Percentiles rank a stretch among this genome's conserved stretches.
Evolutionary conservation across 768 basidiomycete species (phyloP).

Genomic region (Lanmaoa pseudosensibilis): DNA sequence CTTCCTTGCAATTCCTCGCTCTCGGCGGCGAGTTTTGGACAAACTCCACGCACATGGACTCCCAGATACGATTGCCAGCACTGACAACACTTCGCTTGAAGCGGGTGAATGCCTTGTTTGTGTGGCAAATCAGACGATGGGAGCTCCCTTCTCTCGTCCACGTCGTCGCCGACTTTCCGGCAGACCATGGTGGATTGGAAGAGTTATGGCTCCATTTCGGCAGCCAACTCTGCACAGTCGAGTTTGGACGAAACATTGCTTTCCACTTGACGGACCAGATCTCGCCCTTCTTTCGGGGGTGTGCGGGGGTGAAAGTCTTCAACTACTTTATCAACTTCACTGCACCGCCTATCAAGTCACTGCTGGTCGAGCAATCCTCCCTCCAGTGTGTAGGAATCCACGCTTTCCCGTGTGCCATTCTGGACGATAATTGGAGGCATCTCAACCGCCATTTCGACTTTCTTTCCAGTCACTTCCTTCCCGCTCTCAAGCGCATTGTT

Average conservation of each 20-base stretch:
- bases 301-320: constrained; percentile 47
- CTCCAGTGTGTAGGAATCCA: constrained; percentile 53
- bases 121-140: constrained; percentile 52
- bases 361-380: constrained; percentile 28
- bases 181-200: constrained; percentile 38
- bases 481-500: constrained; percentile 44
- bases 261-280: constrained; percentile 54
- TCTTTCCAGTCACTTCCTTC: constrained; percentile 42
- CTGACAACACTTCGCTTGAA: constrained; percentile 56
- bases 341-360: constrained; percentile 15
- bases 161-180: constrained; percentile 52
- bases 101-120: constrained; percentile 48
- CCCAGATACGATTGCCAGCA: constrained; percentile 40
- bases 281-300: constrained; percentile 44
- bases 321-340: constrained; percentile 61
- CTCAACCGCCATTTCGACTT: constrained; percentile 45
- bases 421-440: constrained; percentile 36
- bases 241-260: constrained; percentile 56
- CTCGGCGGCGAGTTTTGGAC: constrained; percentile 47
- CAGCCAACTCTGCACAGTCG: constrained; percentile 49
- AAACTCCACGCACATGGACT: constrained; percentile 17
- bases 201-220: constrained; percentile 53
- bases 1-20: constrained; percentile 58
- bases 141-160: constrained; percentile 51
- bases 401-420: constrained; percentile 44